phyloP scores from a whole-genome alignment of 2,329 filamentous ascomycete genomes.

The Diplocarpon mali region DNA sequence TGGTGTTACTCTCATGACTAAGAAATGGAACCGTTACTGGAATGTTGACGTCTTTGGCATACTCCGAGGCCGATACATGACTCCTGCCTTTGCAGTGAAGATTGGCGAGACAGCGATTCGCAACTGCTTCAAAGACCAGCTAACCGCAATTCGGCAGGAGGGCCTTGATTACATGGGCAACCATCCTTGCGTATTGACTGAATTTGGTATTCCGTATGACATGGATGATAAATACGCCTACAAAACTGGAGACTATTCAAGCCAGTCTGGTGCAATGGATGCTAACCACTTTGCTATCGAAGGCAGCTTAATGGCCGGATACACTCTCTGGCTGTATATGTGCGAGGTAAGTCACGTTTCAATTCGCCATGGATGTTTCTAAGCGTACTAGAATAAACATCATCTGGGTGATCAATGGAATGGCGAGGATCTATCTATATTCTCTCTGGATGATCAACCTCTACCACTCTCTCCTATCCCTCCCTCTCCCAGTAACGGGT shows the following conservation, averaged over 20 bases:
- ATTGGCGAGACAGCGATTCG: conserved; percentile 88
- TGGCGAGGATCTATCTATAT: conserved; percentile 89
- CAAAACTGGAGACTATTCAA: conserved; percentile 88
- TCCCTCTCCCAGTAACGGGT: conserved; percentile 32
- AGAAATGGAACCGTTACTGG: conserved; percentile 97
- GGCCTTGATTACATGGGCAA: conserved; percentile 80
- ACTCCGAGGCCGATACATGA: conserved; percentile 76
- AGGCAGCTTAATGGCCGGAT: conserved; percentile 71
- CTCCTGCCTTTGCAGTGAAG: conserved; percentile 84
- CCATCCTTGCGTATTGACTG: conserved; percentile 81
- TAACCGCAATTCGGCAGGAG: conserved; percentile 72
- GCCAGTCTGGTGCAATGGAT: conserved; percentile 84
- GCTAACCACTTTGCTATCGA: conserved; percentile 93
- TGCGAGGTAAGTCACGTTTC: conserved; percentile 41
- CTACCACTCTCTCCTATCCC: conserved; percentile 42
- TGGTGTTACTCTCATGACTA: conserved; percentile 90
- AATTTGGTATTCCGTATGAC: conserved; percentile 96
- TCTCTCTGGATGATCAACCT: conserved; percentile 68
- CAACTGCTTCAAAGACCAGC: conserved; percentile 83
- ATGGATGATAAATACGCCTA: conserved; percentile 98
- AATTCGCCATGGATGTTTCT: conserved; percentile 5
- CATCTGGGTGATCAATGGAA: conserved; percentile 92
- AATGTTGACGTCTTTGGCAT: conserved; percentile 94
- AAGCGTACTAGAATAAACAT: conserved; percentile 59
- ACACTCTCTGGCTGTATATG: conserved; percentile 82